Base-by-base conservation (phyloP, 2,329 filamentous ascomycete genomes). In the Aspergillus neotritici region DNA sequence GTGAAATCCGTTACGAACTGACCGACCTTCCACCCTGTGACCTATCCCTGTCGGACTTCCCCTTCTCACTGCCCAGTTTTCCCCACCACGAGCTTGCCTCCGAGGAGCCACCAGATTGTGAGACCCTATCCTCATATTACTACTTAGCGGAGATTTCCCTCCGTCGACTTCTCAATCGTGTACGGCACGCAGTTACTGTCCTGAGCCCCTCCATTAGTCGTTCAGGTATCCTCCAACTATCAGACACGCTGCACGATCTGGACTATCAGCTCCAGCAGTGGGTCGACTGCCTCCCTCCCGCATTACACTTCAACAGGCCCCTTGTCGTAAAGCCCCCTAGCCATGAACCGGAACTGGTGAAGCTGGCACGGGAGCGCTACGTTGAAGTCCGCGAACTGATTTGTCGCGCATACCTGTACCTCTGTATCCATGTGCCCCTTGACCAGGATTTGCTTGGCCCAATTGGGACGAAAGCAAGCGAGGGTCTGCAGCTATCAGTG, bases 151-250 rank as follows among this genome's bases (percentile, higher is more conserved):
- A 57, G 40, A 56, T 57, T 13, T 56, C 54, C n/a, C 38, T 56
- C 38, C 48, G 54, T 37, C 40, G 61, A 40, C 44, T 64, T 48
- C 48, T 70, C 16, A 64, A 68, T 43, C 60, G 62, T n/a, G 51
- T 42, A 29, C 53, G 53, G 9, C 54, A 55, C 35, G 50, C 53
- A 2, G 53, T 56, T 7, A 47, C 50, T 25, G 44, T 51, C 14
- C 48, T 56, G 31, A 53, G 52, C 13, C 53, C 52, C 1, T 38
- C 44, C 15, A 51, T 54, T 21, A 45, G 46, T 12, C 14, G 41
- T 13, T 28, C 51, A 33, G 49, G 43, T 32, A 48, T 56, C 33
- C 46, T 44, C 12, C 28, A 28, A 12, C 42, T 57, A 5, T 40
- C 44, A 14, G 48, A 50, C 35, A 53, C 52, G 5, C 43, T 57